A percentile compares a stretch with the other conserved stretches of the same genome.
Conservation (phyloP, 345 rosid species). For the Physaria fendleri region DNA sequence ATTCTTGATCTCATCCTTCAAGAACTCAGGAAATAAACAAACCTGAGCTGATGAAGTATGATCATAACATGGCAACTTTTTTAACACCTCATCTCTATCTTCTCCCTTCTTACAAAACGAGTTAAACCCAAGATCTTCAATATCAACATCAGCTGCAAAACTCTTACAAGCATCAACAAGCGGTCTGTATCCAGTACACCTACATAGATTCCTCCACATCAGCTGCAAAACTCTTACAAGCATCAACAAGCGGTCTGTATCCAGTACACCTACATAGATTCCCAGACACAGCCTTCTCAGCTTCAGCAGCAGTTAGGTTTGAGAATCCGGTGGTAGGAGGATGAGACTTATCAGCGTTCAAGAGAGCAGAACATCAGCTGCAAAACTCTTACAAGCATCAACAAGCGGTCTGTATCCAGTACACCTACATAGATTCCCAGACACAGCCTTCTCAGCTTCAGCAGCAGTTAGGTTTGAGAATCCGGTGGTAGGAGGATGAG, state of each 20-base stretch:
- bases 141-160: slow-evolving; percentile 70
- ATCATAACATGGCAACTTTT: slow-evolving; percentile 47
- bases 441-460: slow-evolving; percentile 77
- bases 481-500: slow-evolving; percentile 39
- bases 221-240: slow-evolving; percentile 76
- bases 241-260: slow-evolving; percentile 81
- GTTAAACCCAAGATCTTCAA: slow-evolving; percentile 84
- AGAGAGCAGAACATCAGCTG: slow-evolving; percentile 66
- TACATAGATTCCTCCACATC: slow-evolving; percentile 88
- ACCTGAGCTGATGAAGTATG: slow-evolving; percentile 22
- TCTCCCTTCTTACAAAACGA: slow-evolving; percentile 69
- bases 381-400: slow-evolving; percentile 87
- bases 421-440: slow-evolving; percentile 90
- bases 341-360: slow-evolving; percentile 62
- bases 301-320: slow-evolving; percentile 68
- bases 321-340: slow-evolving; percentile 51
- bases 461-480: slow-evolving; percentile 64
- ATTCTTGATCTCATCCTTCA: slow-evolving; percentile 43
- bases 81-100: slow-evolving; percentile 20
- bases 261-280: slow-evolving; percentile 98
- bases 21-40: slow-evolving; percentile 53
- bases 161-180: slow-evolving; percentile 85
- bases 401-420: slow-evolving; percentile 89
- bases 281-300: slow-evolving; percentile 67
- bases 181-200: slow-evolving; percentile 95